Conservation (phyloP, 192 early-diverging fungal species). For the Coemansia sp. region DNA sequence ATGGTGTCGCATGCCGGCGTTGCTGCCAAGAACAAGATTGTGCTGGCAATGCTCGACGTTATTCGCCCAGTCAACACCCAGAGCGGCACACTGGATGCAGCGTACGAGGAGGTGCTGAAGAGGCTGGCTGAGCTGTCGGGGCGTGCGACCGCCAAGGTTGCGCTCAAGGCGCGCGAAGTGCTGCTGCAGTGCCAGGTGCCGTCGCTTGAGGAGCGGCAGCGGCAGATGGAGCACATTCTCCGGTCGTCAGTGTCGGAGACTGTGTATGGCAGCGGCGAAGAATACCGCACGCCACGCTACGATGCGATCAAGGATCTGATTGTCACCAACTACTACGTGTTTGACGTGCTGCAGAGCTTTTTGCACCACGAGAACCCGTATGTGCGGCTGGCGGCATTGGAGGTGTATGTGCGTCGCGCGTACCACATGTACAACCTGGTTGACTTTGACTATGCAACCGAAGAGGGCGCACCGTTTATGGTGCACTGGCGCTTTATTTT, state of each 20-base stretch:
- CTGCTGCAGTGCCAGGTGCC: conserved; percentile 92
- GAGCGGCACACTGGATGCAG: conserved; percentile 66
- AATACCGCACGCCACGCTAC: conserved; percentile 70
- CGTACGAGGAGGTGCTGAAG: conserved; percentile 77
- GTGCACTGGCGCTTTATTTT: conserved; percentile 79
- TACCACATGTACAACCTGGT: conserved; percentile 96
- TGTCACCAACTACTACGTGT: conserved; percentile 91
- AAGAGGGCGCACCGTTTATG: conserved; percentile 61
- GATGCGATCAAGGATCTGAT: conserved; percentile 82
- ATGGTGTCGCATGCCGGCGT: conserved; percentile 85
- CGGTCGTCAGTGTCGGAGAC: conserved; percentile 71
- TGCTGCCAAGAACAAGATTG: conserved; percentile 73
- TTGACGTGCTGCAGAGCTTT: conserved; percentile 92
- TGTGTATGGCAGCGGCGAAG: conserved; percentile 73
- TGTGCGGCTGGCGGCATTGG: conserved; percentile 82
- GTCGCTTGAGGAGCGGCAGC: conserved; percentile 82
- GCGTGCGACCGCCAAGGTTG: conserved; percentile 79
- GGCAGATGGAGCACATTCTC: conserved; percentile 83
- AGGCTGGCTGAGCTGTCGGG: conserved; percentile 75
- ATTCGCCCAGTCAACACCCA: conserved; percentile 64
- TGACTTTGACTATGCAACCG: conserved; percentile 74
- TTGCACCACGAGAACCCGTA: conserved; percentile 83
- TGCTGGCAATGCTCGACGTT: conserved; percentile 76
- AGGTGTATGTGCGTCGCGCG: conserved; percentile 95
- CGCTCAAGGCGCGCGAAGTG: conserved; percentile 92